Conservation (phyloP, 352 stramenopile genomes). For the Globisporangium viniferum region DNA sequence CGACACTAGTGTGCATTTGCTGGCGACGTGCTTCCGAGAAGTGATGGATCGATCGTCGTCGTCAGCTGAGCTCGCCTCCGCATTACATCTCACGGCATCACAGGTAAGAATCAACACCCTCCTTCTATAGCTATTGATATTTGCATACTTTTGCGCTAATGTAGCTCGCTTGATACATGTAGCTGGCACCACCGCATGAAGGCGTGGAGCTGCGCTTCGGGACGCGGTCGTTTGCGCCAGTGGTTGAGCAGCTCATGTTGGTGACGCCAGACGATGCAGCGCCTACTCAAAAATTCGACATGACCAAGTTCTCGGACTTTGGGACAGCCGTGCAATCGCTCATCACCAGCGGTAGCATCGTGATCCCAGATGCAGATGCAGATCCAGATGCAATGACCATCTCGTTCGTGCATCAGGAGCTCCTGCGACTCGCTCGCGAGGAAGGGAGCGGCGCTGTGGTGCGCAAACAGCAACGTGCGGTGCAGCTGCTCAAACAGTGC, state of each 20-base stretch:
- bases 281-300: constrained; percentile 7
- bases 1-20: constrained; percentile 39
- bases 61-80: constrained; percentile 35
- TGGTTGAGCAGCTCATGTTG: constrained; percentile 44
- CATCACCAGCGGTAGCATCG: constrained; percentile 33
- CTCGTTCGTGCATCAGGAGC: constrained; percentile 43
- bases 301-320: constrained; percentile 41
- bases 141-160: background rate
- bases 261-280: constrained; percentile 31
- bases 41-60: constrained; percentile 31
- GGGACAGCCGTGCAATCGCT: constrained; percentile 47
- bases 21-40: constrained; percentile 42
- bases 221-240: constrained; percentile 52
- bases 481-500: constrained; percentile 55
- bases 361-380: constrained; percentile 12
- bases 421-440: constrained; percentile 56
- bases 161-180: background rate
- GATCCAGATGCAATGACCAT: constrained; percentile 28
- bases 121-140: background rate
- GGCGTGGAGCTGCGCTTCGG: constrained; percentile 75
- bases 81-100: constrained; percentile 67
- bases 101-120: constrained; percentile 21
- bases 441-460: constrained; percentile 49
- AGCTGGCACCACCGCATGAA: constrained; percentile 67
- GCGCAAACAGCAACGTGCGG: constrained; percentile 60